These are phyloP conservation scores for Blastobotrys proliferans DNA, from an alignment of 1,139 yeast genomes.

Conservation along the genomic window DNA sequence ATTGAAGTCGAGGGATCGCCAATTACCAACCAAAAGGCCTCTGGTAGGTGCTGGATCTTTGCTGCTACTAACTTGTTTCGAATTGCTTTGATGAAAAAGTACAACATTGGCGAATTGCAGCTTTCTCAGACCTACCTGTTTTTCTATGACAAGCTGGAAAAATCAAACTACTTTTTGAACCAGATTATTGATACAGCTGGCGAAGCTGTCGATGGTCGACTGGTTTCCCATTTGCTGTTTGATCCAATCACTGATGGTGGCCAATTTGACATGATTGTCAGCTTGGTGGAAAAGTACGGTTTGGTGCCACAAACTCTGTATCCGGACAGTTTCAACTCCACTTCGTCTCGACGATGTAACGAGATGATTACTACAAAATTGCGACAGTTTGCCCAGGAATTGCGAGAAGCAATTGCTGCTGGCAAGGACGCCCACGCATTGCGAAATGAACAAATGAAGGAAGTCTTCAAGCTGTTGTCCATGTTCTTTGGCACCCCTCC, in stretches of 20 bases:
- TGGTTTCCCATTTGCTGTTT: conserved; percentile 56
- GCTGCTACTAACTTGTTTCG: conserved; percentile 75
- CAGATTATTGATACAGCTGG: conserved; percentile 63
- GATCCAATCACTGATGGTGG: conserved; percentile 80
- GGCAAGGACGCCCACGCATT: conserved; percentile 32
- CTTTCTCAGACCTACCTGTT: conserved; percentile 68
- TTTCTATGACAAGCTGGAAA: conserved; percentile 69
- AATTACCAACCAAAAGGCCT: conserved; percentile 63
- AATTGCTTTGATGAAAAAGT: conserved; percentile 55
- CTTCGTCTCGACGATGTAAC: conserved; percentile 54
- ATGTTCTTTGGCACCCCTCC: conserved; percentile 77
- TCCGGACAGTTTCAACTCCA: conserved; percentile 69
- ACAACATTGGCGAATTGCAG: conserved; percentile 66
- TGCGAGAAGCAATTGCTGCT: conserved; percentile 45
- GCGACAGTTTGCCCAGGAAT: conserved; percentile 67
- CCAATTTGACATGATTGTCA: conserved; percentile 78
- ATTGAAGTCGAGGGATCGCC: conserved; percentile 67
- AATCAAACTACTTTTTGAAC: conserved; percentile 67
- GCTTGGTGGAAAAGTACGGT: conserved; percentile 72
- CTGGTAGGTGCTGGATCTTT: conserved; percentile 87
- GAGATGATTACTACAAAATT: conserved; percentile 59
- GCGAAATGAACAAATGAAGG: conserved; percentile 52
- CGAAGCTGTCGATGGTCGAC: conserved; percentile 62
- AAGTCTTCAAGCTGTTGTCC: conserved; percentile 58
- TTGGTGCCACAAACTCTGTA: conserved; percentile 66